These are phyloP conservation scores for Hyaloscypha hepaticicola DNA, from an alignment of 495 filamentous ascomycete genomes.

Conservation along the genomic window DNA sequence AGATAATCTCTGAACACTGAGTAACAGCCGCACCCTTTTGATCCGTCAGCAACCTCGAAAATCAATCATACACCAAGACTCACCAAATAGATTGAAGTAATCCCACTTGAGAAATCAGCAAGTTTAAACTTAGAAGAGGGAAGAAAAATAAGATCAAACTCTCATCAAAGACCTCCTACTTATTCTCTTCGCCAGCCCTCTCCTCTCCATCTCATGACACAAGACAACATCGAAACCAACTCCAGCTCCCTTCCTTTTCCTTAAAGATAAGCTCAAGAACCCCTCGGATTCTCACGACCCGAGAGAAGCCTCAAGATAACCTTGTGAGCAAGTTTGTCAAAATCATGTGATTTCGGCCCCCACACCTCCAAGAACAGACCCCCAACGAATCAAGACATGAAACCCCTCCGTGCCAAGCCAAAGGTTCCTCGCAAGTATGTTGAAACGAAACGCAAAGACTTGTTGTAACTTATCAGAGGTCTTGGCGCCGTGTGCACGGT, in stretches of 20 bases:
- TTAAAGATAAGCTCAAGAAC: background rate
- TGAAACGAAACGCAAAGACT: background rate
- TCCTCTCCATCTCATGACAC: background rate
- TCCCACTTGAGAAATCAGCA: background rate
- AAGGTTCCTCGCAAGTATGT: background rate
- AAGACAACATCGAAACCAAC: background rate
- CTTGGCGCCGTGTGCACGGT: constrained; percentile 5
- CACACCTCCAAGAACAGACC: background rate
- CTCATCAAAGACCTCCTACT: background rate
- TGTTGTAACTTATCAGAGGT: background rate
- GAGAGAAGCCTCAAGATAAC: background rate
- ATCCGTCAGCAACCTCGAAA: background rate
- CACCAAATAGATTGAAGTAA: background rate
- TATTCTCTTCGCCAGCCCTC: too few relatives aligned
- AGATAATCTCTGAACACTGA: too few relatives aligned
- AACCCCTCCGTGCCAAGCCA: constrained; percentile 3
- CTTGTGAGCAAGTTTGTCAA: background rate
- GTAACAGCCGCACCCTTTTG: too few relatives aligned
- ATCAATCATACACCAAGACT: background rate
- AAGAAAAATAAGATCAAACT: background rate
- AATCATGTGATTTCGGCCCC: background rate
- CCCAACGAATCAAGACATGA: background rate
- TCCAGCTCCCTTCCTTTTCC: background rate
- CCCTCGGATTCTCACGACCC: background rate
- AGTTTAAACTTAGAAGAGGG: background rate